Conservation (phyloP, 176 grass and related monocot genomes). For the Ensete glaucum region DNA sequence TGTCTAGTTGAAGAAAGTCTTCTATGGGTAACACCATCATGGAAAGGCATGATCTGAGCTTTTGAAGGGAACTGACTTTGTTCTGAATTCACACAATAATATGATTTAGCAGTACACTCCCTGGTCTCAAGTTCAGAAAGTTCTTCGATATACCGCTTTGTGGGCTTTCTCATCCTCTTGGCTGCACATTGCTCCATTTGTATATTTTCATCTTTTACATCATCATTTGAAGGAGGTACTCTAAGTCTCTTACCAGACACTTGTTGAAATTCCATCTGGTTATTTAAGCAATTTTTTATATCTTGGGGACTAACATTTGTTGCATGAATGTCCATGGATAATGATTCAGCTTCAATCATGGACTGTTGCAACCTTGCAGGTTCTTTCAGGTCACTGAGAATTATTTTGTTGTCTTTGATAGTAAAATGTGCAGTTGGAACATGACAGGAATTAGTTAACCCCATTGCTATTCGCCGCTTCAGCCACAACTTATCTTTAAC, state of each 20-base stretch:
- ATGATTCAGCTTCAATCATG: constrained; percentile 23
- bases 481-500: constrained; percentile 99
- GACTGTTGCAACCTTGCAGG: constrained; percentile 6
- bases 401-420: constrained; percentile 74
- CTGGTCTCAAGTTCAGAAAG: constrained; percentile 47
- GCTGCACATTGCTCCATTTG: constrained; percentile 28
- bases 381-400: constrained; percentile 34
- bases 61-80: constrained; percentile 36
- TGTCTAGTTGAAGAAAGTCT: constrained; percentile 47
- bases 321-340: constrained; percentile 30
- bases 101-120: constrained; percentile 38
- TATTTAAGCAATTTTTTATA: constrained; percentile 32
- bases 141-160: constrained; percentile 96
- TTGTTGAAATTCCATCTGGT: constrained; percentile 40
- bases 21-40: constrained; percentile 27
- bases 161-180: constrained; percentile 91
- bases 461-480: constrained; percentile 89
- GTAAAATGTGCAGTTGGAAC: constrained; percentile 66
- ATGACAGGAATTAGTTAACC: constrained; percentile 72
- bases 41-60: constrained; percentile 19
- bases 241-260: constrained; percentile 45
- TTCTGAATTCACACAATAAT: constrained; percentile 29
- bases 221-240: constrained; percentile 21
- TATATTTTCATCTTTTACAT: constrained; percentile 32
- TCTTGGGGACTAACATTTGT: constrained; percentile 25